Evolutionary conservation across 352 stramenopile genomes (phyloP), one percentile per base, ranked within the genome.

Genomic region (Thalassiosira hispida): DNA sequence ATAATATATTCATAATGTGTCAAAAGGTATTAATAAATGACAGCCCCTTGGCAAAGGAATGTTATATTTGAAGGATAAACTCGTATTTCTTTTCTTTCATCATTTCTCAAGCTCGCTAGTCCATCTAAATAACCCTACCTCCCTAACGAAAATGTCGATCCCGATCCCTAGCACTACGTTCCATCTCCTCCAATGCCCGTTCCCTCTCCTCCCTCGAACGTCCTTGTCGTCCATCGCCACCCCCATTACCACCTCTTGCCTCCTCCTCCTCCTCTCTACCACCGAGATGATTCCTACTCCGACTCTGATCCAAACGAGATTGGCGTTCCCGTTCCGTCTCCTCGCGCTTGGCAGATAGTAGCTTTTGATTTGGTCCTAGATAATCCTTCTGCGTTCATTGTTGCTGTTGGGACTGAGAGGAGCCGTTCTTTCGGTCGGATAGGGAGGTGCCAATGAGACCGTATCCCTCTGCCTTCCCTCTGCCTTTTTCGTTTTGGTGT

Each of bases 391-490:
- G 4, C 8, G 27, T 40, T 9, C 56, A 5, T 44, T 40, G 16
- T 49, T 52, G 57, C 16, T 18, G 2, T 62, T 23, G 52, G 40
- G 1, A 18, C 14, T 49, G 31, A 38, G 31, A 47, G 18, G 35
- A 27, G 16, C 16, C 25, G 6, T 49, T 52, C 18, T 52, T 35
- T 31, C 14, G 31, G 35, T 27, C 22, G 33, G 40, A 55, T 29
- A 66, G 25, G 31, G 57, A 52, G 1, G 57, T 66, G n/a, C 57
- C 57, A 7, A 66, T 31, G 11, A 66, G 46, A 44, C 52, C 27
- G 22, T 61, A 52, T 65, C 33, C 42, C n/a, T 71, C 62, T 16
- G 1, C 42, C 42, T 40, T 35, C 20, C 8, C 23, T 38, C 4
- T 11, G 16, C 5, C 9, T 53, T 5, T 3, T 56, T 56, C 20